Base-by-base conservation (phyloP, 768 basidiomycete species). In the Leccinum imitatum region DNA sequence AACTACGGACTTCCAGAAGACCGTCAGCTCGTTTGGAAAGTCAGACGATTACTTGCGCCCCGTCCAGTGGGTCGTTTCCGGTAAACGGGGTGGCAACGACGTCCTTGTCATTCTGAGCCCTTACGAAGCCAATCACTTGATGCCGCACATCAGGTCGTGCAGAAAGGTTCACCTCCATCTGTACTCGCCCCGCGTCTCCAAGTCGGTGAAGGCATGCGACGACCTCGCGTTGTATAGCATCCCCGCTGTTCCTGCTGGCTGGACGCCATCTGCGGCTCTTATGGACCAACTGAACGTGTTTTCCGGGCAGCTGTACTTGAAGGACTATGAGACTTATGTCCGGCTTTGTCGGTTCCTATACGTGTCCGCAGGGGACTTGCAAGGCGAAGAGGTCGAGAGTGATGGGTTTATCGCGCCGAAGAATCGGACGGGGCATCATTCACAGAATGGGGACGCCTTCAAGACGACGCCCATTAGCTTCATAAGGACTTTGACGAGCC, bases 71-170 rank as follows among this genome's bases (percentile, higher is more conserved):
- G 14, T 48, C 11, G 19, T 23, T 21, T 21, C 23, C 14, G 47
- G 47, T 6, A 23, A 48, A 48, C 19, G 14, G 14, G 14, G 6
- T 48, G 21, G 19, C 19, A 48, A 13, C 11, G 47, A 48, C 14
- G 47, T 48, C 3, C 23, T 48, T 21, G 47, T 48, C 23, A 25
- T 48, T 48, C 21, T 48, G 23, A 48, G 47, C 47, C 47, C 47
- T 7, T 23, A 9, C 55, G 79, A 81, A 63, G 78, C 67, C 35
- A 72, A 81, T 53, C 54, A 59, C 46, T 69, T 79, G 17, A 68
- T 80, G 9, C 71, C 76, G 68, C 15, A 46, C 1, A 77, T 82
- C 56, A 75, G 70, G 35, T 70, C 23, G 19, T 2, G 14, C 47
- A 14, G 0, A 21, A 48, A 25, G 5, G 47, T 48, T 6, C 47